A percentile compares a stretch with the other conserved stretches of the same genome.
phyloP scores from a whole-genome alignment of 225 moss, liverwort and hornwort species.

The Physcomitrellopsis africana region DNA sequence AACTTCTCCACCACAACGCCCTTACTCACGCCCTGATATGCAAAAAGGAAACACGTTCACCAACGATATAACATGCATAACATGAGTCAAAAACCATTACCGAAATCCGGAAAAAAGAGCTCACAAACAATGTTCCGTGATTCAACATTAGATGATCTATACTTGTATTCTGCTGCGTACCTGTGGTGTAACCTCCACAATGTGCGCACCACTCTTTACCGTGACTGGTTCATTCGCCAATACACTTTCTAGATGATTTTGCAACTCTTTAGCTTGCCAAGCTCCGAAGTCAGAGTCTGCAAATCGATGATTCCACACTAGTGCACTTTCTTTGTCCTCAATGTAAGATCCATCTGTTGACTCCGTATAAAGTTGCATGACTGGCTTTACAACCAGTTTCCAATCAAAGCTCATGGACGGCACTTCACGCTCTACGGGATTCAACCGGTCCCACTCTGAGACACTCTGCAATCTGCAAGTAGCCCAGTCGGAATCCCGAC shows the following conservation, averaged over 20 bases:
- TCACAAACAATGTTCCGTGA: background rate
- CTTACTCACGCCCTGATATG: slow-evolving; percentile 86
- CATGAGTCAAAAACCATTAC: background rate
- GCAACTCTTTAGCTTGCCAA: slow-evolving; percentile 93
- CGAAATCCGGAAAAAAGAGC: background rate
- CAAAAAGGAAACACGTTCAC: background rate
- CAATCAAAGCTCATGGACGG: slow-evolving; percentile 70
- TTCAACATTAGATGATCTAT: background rate
- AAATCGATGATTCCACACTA: slow-evolving; percentile 89
- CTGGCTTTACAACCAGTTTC: slow-evolving; percentile 77
- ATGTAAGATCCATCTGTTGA: slow-evolving; percentile 90
- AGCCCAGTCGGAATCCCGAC: slow-evolving; percentile 46
- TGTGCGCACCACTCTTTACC: slow-evolving; percentile 90
- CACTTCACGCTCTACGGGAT: slow-evolving; percentile 37
- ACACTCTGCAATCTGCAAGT: slow-evolving; percentile 70
- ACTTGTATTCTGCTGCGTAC: slow-evolving; percentile 34
- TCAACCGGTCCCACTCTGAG: slow-evolving; percentile 46
- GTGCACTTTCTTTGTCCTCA: slow-evolving; percentile 86
- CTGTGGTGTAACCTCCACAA: slow-evolving; percentile 96
- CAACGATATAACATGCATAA: background rate
- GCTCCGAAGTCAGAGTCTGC: slow-evolving; percentile 95
- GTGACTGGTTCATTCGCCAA: slow-evolving; percentile 83
- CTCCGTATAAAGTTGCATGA: slow-evolving; percentile 82
- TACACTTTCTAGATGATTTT: slow-evolving; percentile 93
- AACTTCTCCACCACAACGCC: slow-evolving; percentile 79